Conservation (phyloP, 441 rosid genomes). For the Erodium chrysanthum region DNA sequence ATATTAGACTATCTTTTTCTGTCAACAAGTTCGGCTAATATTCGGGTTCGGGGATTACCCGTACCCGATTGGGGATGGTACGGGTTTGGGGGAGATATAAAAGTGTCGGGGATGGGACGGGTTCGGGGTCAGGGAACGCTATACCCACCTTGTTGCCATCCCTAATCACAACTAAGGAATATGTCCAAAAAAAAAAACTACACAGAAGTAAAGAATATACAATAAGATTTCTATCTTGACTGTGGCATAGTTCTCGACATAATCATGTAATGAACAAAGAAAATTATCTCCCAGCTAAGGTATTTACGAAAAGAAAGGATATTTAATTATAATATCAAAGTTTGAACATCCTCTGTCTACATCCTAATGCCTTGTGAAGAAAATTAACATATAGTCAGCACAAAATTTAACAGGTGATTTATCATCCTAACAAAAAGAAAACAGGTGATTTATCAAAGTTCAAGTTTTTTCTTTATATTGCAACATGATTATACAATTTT, state of each 20-base stretch:
- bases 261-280: not conserved
- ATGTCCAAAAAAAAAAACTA: not conserved
- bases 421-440: too few relatives aligned
- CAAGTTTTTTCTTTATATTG: not conserved
- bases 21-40: too few relatives aligned
- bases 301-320: not conserved
- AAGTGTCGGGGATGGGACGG: too few relatives aligned
- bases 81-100: too few relatives aligned
- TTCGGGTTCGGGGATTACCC: too few relatives aligned
- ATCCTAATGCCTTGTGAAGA: not conserved
- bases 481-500: not conserved
- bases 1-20: too few relatives aligned
- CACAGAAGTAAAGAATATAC: not conserved
- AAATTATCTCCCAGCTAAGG: not conserved
- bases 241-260: not conserved
- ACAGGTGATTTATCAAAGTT: constrained; percentile 1
- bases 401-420: not conserved
- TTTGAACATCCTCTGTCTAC: not conserved
- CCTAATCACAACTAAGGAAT: too few relatives aligned
- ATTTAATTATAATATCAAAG: not conserved
- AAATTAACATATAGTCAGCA: constrained; percentile 3
- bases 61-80: too few relatives aligned
- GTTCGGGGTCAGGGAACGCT: too few relatives aligned
- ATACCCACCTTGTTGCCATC: too few relatives aligned
- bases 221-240: not conserved